Evolutionary conservation across 345 rosid genomes (phyloP).

Genomic region (Kernera saxatilis): DNA sequence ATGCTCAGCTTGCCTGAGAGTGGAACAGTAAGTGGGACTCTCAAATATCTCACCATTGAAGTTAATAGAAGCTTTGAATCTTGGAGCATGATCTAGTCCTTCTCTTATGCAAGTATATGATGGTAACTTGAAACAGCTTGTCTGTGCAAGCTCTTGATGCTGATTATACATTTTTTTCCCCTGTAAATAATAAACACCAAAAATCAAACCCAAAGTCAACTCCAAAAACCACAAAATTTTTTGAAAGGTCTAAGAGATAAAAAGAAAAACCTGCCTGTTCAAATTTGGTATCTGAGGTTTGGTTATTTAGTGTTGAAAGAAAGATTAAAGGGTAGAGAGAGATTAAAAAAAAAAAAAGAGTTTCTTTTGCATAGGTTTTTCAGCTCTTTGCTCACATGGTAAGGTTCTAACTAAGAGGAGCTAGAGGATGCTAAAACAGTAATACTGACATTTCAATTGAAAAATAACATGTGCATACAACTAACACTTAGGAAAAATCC

Average conservation of each 20-base stretch:
- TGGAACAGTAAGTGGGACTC: slow-evolving; percentile 62
- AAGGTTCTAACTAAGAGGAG: slow-evolving; percentile 22
- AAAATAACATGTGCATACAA: slow-evolving; percentile 24
- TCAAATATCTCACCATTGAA: slow-evolving; percentile 82
- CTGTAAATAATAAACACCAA: slow-evolving; percentile 4
- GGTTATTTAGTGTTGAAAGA: slow-evolving; percentile 18
- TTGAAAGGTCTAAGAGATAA: slow-evolving; percentile 7
- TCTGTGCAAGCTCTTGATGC: slow-evolving; percentile 76
- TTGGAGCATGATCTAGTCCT: slow-evolving; percentile 89
- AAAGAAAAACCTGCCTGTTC: background rate
- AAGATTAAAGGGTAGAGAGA: background rate
- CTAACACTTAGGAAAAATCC: background rate
- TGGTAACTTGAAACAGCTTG: slow-evolving; percentile 79
- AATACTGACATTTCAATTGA: slow-evolving; percentile 29
- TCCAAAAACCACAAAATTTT: background rate
- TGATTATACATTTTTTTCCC: slow-evolving; percentile 57
- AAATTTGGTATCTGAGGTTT: slow-evolving; percentile 7
- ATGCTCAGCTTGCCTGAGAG: slow-evolving; percentile 79
- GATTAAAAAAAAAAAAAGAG: background rate
- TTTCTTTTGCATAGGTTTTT: slow-evolving; percentile 11
- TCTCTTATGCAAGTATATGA: slow-evolving; percentile 77
- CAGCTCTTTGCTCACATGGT: slow-evolving; percentile 25
- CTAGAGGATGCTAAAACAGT: slow-evolving; percentile 11
- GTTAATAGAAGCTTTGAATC: slow-evolving; percentile 78
- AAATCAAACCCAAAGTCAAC: slow-evolving; percentile 7